Conservation (phyloP, 169 alveolate species). For the Plasmodium gaboni region DNA sequence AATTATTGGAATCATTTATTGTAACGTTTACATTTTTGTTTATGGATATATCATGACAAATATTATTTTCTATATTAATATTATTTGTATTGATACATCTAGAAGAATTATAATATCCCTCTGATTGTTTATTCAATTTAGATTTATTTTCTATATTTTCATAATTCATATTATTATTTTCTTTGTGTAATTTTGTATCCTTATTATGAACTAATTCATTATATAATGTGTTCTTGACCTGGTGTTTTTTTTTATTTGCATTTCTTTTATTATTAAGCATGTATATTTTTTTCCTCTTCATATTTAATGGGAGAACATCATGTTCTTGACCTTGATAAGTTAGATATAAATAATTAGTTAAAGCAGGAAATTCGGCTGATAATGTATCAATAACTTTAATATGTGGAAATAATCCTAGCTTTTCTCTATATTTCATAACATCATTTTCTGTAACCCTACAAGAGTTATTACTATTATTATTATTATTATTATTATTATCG, state of each 20-base stretch:
- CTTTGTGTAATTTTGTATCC: not conserved
- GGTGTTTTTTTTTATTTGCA: not conserved
- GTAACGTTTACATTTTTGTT: too few relatives aligned
- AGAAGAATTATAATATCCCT: too few relatives aligned
- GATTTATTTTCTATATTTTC: not conserved
- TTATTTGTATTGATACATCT: too few relatives aligned
- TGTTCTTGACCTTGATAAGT: conserved; percentile 89
- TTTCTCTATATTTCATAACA: conserved; percentile 82
- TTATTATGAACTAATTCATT: not conserved
- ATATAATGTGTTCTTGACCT: not conserved
- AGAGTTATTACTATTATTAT: too few relatives aligned
- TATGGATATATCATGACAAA: too few relatives aligned
- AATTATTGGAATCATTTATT: too few relatives aligned
- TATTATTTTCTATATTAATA: too few relatives aligned
- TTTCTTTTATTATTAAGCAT: not conserved
- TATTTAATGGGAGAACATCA: conserved; percentile 85
- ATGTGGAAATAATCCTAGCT: conserved; percentile 81
- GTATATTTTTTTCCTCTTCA: conserved; percentile 30
- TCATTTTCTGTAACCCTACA: conserved; percentile 78
- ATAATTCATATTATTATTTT: not conserved
- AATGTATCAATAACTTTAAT: conserved; percentile 91
- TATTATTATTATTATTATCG: too few relatives aligned
- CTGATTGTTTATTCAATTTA: too few relatives aligned
- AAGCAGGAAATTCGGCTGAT: conserved; percentile 93
- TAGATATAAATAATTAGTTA: conserved; percentile 89